Conservation (phyloP, 148 eudicot genomes). For the Rhododendron henanense region DNA sequence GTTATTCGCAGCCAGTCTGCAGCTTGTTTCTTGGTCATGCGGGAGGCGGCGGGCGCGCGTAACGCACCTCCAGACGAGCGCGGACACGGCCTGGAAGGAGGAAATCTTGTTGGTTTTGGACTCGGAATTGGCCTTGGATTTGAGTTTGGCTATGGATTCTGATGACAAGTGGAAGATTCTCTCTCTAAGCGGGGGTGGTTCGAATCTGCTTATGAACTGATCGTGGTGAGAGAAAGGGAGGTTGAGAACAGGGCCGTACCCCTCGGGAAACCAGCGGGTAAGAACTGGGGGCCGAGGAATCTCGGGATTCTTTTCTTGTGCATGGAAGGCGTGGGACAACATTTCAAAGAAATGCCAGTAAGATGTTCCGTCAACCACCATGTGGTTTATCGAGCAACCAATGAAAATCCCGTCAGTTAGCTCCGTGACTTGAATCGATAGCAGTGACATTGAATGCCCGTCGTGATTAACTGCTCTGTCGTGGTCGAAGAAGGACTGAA, state of each 20-base stretch:
- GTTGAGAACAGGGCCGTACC: constrained; percentile 15
- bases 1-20: constrained; percentile 16
- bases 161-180: constrained; percentile 29
- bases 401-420: constrained; percentile 26
- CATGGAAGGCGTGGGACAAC: constrained; percentile 16
- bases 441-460: no score
- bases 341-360: constrained; percentile 26
- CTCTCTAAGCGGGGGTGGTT: constrained; percentile 19
- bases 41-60: constrained; percentile 12
- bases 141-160: constrained; percentile 15
- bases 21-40: not conserved
- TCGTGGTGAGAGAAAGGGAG: constrained; percentile 28
- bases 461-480: no score
- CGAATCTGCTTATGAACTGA: constrained; percentile 17
- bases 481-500: constrained; percentile 19
- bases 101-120: constrained; percentile 18
- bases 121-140: constrained; percentile 23
- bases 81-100: constrained; percentile 22
- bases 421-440: constrained; percentile 10
- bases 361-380: constrained; percentile 14
- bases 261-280: constrained; percentile 21
- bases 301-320: not conserved
- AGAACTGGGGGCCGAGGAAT: constrained; percentile 17
- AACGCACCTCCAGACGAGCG: constrained; percentile 21
- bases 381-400: constrained; percentile 24